A percentile compares a stretch with the other conserved stretches of the same genome.
These are phyloP conservation scores for Vitis vinifera DNA, from an alignment of 164 flowering plant species.

Conservation along the genomic window ASM3070453v1 NC_081811.1:2920001-2920500, in stretches of 20 bases:
- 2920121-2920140: background rate
- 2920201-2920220: background rate
- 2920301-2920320: conserved; percentile 89
- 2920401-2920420: background rate
- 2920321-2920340: conserved; percentile 97
- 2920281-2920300: conserved; percentile 89
- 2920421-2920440: too few relatives aligned
- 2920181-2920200: background rate
- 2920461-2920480: too few relatives aligned
- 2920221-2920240: background rate
- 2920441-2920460: too few relatives aligned
- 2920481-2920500: too few relatives aligned
- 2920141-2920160: background rate
- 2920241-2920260: conserved; percentile 38
- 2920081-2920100: conserved; percentile 13
- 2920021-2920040: conserved; percentile 40
- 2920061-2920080: conserved; percentile 64
- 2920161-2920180: background rate
- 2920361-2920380: conserved; percentile 5
- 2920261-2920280: conserved; percentile 90
- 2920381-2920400: background rate
- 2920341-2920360: conserved; percentile 97
- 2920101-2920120: background rate
- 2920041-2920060: conserved; percentile 53
- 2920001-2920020: conserved; percentile 51